These are phyloP conservation scores for Lentinula boryana DNA, from an alignment of 768 basidiomycete species.

Conservation along the genomic window DNA sequence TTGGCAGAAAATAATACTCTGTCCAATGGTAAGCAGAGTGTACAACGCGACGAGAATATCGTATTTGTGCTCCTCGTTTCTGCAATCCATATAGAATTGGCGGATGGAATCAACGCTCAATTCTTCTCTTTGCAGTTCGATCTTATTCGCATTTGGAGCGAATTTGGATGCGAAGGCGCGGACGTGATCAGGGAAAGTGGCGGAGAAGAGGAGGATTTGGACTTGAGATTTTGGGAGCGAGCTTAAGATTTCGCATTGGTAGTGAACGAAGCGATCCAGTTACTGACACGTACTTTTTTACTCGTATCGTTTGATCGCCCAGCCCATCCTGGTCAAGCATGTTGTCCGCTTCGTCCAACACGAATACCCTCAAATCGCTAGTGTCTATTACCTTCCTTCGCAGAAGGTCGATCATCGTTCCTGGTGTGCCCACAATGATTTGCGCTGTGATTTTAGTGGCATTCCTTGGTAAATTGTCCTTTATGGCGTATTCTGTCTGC, in stretches of 20 bases:
- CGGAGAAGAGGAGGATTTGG: slow-evolving; percentile 96
- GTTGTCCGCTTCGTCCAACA: slow-evolving; percentile 97
- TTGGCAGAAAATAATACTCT: slow-evolving; percentile 98
- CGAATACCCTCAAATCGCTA: slow-evolving; percentile 81
- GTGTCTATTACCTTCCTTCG: slow-evolving; percentile 73
- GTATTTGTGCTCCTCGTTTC: slow-evolving; percentile 87
- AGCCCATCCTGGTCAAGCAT: slow-evolving; percentile 95
- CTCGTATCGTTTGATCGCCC: slow-evolving; percentile 87
- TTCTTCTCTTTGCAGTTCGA: slow-evolving; percentile 91
- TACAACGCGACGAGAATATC: slow-evolving; percentile 91
- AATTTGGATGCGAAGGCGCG: slow-evolving; percentile 89
- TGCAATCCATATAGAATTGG: slow-evolving; percentile 98
- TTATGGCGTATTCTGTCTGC: slow-evolving; percentile 94
- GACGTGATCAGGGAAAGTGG: slow-evolving; percentile 94
- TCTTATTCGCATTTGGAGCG: slow-evolving; percentile 93
- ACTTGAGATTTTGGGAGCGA: slow-evolving; percentile 48
- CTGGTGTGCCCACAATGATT: slow-evolving; percentile 93
- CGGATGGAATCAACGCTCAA: slow-evolving; percentile 90
- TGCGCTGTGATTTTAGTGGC: slow-evolving; percentile 76
- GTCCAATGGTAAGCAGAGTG: slow-evolving; percentile 87
- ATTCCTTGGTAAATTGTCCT: slow-evolving; percentile 68
- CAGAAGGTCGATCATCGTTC: slow-evolving; percentile 89
- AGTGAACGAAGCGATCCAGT: neutral
- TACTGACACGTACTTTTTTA: slow-evolving; percentile 72
- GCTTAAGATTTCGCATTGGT: slow-evolving; percentile 25